Evolutionary conservation across 164 flowering plant genomes (phyloP), one percentile per base, ranked within the genome.

Genomic region (Vitis vinifera): DNA sequence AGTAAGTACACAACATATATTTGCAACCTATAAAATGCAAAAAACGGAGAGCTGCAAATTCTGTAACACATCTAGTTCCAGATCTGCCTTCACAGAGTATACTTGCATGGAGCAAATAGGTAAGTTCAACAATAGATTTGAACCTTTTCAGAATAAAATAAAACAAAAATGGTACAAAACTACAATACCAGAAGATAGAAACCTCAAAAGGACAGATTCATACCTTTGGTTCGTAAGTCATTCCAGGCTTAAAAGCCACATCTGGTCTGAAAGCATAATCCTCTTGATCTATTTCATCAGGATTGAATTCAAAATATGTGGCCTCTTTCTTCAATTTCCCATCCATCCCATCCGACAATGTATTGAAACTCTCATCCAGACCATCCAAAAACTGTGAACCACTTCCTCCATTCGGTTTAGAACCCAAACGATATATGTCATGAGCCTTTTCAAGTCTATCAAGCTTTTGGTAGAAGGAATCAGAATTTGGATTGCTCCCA

Each of bases 321-420:
- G 97, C 94, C n/a, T 90, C 94, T 69, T 86, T 68, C 83, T 81
- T 78, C 78, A 93, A 71, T 72, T 87, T 88, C 62, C 75, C 84
- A 70, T 89, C 93, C 89, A 91, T 81, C 56, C 91, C 90, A 83
- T 89, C 98, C 8, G 83, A 77, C 69, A 84, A 75, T 10, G 93
- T 71, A 73, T 58, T 75, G 51, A 79, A 75, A 71, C 76, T 80
- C 61, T 85, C 91, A 66, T 85, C 91, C 23, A 83, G 58, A 12
- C 78, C 86, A 73, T 79, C 84, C 62, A 73, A 0, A 47, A 64
- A 55, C 8, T 56, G 71, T 11, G 79, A 73, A 71, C 19, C 47
- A 29, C 60, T 47, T 8, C 73, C 74, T 60, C 49, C 71, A 37
- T 65, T 63, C 14, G 13, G 23, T 49, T 64, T 68, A 11, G 72